Evolutionary conservation across 2,329 filamentous ascomycete genomes (phyloP), one percentile per base, ranked within the genome.

Genomic region (Cordyceps fumosorosea): DNA sequence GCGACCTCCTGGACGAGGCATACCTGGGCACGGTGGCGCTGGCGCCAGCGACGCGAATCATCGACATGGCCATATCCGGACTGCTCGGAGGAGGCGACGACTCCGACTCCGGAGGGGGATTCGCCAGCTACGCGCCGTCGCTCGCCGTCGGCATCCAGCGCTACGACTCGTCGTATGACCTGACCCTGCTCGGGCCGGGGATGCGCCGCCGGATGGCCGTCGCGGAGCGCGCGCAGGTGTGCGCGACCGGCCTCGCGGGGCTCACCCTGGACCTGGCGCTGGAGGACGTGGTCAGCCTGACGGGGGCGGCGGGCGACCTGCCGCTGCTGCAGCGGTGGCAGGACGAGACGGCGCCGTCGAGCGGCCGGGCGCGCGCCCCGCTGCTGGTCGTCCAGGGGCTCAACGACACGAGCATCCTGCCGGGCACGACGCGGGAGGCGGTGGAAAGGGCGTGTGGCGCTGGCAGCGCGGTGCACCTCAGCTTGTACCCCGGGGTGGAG

Each of bases 11-110:
- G 12, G 61, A 40, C 10, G 26, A 50, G 44, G 6, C 26, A 6
- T 67, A 66, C 47, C 48, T 66, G 12, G 64, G 66, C 12, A 64
- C 58, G 22, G 66, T 67, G 6, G 62, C 66, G 14, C 5, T 67
- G 10, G 64, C 64, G 10, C 66, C 66, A 1, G 61, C 64, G 3
- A 65, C 60, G 7, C 53, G 55, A 42, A 32, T 64, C 7, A 34
- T 59, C 11, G 63, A 65, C 44, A 63, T 63, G 61, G 34, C 65
- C 10, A 18, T 62, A 34, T 51, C 26, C 32, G 54, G 24, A 1
- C 14, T 56, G 16, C 26, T 29, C 18, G 40, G 40, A 4, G 53
- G 53, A 10, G 53, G 40, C n/a, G 40, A 34, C 10, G 54, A 47
- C 12, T 14, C 42, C 2, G 54, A 34, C 26, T 20, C 54, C 18